Base-by-base conservation (phyloP, 768 basidiomycete species). In the Gymnopilus dilepis region DNA sequence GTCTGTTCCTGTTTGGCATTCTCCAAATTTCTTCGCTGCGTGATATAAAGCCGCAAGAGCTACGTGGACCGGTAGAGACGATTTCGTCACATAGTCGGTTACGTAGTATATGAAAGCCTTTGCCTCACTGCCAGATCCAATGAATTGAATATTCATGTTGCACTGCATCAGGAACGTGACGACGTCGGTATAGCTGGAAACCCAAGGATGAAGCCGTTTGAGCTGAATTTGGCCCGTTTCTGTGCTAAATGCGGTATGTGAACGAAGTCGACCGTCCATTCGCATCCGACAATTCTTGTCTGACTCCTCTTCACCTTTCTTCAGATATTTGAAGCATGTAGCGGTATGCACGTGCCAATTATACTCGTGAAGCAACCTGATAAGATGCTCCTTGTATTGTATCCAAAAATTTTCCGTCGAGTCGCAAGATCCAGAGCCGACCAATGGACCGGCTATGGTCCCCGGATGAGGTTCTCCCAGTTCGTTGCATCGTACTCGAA, bases 61-160 rank as follows among this genome's bases (percentile, higher is more conserved):
- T 26, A 17, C 45, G 21, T 48, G 45, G n/a, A 26, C 45, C 8
- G 45, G 40, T 6, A 41, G 19, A 17, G 40, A 41, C 2, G 40
- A 6, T 21, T 48, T 48, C 13, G 45, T 26, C 1, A 48, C 21
- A 26, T 48, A 48, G 22, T 48, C 45, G 3, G 45, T 48, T 21
- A 48, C 45, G 21, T 48, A 48, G 45, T 48, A 48, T 21, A 48
- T 26, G 45, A 48, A 48, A 3, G 45, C 45, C 28, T 48, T 48
- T 26, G 45, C 45, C 21, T 24, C 19, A 4, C 8, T 15, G 3
- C 45, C 45, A 4, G 22, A 24, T 5, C 45, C 45, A 26, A 48
- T 30, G 13, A 48, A 48, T 26, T 48, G 22, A 4, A 48, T 26
- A 12, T 48, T 30, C 45, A 48, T 48, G 28, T 48, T 48, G 21